phyloP scores from a whole-genome alignment of 2,329 filamentous ascomycete genomes.

The Fusarium sacchari region DNA sequence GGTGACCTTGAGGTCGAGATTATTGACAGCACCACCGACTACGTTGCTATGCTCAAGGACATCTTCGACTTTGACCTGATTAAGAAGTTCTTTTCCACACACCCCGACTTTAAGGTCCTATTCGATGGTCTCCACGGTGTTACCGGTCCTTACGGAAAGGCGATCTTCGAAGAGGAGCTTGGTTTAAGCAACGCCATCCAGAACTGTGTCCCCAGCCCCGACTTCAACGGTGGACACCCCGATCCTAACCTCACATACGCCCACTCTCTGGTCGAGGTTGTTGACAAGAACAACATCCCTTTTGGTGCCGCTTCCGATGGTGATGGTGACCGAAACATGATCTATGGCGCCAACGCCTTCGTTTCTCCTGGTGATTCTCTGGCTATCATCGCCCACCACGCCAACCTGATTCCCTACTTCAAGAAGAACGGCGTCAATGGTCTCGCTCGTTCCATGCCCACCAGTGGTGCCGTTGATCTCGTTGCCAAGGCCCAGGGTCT shows the following conservation, averaged over 20 bases:
- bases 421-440: constrained; percentile 96
- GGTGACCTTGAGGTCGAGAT: constrained; percentile 92
- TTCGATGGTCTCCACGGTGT: constrained; percentile 96
- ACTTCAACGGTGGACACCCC: constrained; percentile 97
- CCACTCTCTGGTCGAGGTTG: constrained; percentile 90
- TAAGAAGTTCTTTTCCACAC: constrained; percentile 87
- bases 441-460: constrained; percentile 96
- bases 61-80: constrained; percentile 99
- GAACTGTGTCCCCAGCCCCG: constrained; percentile 90
- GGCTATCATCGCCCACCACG: constrained; percentile 97
- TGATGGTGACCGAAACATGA: constrained; percentile 99
- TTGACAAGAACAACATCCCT: constrained; percentile 90
- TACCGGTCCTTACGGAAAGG: constrained; percentile 92
- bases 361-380: constrained; percentile 97
- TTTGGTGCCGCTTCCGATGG: constrained; percentile 97
- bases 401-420: constrained; percentile 97
- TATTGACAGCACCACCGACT: constrained; percentile 92
- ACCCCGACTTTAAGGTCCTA: constrained; percentile 94
- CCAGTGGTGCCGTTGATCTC: constrained; percentile 92
- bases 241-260: constrained; percentile 98
- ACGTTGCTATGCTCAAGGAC: constrained; percentile 93
- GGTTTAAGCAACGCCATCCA: constrained; percentile 82
- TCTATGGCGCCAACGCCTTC: constrained; percentile 96
- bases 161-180: constrained; percentile 94
- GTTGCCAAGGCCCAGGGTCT: constrained; percentile 95